These are phyloP conservation scores for Peterozyma xylosa DNA, from an alignment of 805 yeast species.

Conservation along the genomic window DNA sequence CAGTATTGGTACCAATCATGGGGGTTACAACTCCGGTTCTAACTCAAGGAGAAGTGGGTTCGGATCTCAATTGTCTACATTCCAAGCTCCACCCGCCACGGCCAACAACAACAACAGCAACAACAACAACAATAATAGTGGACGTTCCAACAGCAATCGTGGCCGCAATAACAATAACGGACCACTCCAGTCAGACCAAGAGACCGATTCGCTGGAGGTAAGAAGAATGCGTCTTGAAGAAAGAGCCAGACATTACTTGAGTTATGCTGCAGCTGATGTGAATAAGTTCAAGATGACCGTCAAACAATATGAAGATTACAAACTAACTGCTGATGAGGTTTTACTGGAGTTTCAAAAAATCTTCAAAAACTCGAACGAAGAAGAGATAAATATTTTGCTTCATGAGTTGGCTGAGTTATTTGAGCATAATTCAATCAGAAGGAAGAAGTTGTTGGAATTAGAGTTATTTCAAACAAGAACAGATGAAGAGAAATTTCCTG, in stretches of 20 bases:
- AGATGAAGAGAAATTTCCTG: slow-evolving; percentile 40
- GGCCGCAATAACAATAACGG: background rate
- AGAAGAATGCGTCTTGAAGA: slow-evolving; percentile 67
- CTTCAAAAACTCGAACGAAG: slow-evolving; percentile 30
- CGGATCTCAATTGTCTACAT: slow-evolving; percentile 60
- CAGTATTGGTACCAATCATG: slow-evolving; percentile 23
- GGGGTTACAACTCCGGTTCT: slow-evolving; percentile 12
- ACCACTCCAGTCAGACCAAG: slow-evolving; percentile 12
- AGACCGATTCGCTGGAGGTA: slow-evolving; percentile 34
- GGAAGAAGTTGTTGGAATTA: slow-evolving; percentile 28
- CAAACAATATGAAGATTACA: slow-evolving; percentile 34
- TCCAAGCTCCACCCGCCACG: slow-evolving; percentile 20
- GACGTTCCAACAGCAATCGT: background rate
- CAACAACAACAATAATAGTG: slow-evolving; percentile 13
- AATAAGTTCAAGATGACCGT: slow-evolving; percentile 43
- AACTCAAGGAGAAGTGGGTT: slow-evolving; percentile 24
- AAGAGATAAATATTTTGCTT: slow-evolving; percentile 50
- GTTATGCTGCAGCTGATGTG: slow-evolving; percentile 40
- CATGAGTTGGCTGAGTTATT: slow-evolving; percentile 55
- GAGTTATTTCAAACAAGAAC: slow-evolving; percentile 16
- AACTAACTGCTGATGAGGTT: slow-evolving; percentile 41
- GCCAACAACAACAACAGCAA: slow-evolving; percentile 10
- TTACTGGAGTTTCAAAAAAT: slow-evolving; percentile 37
- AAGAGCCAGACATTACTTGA: slow-evolving; percentile 74
- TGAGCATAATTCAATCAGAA: slow-evolving; percentile 36